These are phyloP conservation scores for Microbotryum scabiosae DNA, from an alignment of 1,284 basidiomycete species.

Conservation along the genomic window DNA sequence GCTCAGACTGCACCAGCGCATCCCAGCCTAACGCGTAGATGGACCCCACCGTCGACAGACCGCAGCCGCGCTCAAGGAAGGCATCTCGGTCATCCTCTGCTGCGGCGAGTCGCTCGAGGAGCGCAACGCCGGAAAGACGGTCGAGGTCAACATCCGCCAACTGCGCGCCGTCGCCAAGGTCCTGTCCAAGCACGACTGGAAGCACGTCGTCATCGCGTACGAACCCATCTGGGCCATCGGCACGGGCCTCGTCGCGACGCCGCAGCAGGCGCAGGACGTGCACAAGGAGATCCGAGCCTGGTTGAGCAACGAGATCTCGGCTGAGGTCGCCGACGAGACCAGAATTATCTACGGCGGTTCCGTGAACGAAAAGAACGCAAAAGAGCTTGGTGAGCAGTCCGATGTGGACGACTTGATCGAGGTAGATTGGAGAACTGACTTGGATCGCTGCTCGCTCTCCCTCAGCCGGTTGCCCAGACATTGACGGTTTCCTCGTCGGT, in stretches of 20 bases:
- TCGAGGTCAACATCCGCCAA: conserved; percentile 71
- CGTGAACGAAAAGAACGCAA: conserved; percentile 78
- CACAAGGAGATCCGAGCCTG: conserved; percentile 77
- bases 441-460: neutral
- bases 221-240: conserved; percentile 87
- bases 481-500: conserved; percentile 98
- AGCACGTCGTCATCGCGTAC: conserved; percentile 86
- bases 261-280: conserved; percentile 75
- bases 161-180: conserved; percentile 63
- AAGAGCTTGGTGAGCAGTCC: conserved; percentile 62
- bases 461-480: conserved; percentile 65
- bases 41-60: conserved; percentile 6
- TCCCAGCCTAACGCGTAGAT: neutral
- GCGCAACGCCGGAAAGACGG: conserved; percentile 72
- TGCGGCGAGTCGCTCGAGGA: conserved; percentile 89
- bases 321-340: conserved; percentile 61
- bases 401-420: too few relatives aligned
- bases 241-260: conserved; percentile 64
- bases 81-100: conserved; percentile 85
- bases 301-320: conserved; percentile 59
- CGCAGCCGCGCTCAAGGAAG: conserved; percentile 56
- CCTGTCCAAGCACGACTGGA: conserved; percentile 65
- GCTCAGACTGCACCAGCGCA: neutral
- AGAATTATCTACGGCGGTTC: conserved; percentile 95
- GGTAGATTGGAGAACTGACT: too few relatives aligned